Conservation (phyloP, 163 green algal genomes). For the Trebouxia gelatinosa region DNA sequence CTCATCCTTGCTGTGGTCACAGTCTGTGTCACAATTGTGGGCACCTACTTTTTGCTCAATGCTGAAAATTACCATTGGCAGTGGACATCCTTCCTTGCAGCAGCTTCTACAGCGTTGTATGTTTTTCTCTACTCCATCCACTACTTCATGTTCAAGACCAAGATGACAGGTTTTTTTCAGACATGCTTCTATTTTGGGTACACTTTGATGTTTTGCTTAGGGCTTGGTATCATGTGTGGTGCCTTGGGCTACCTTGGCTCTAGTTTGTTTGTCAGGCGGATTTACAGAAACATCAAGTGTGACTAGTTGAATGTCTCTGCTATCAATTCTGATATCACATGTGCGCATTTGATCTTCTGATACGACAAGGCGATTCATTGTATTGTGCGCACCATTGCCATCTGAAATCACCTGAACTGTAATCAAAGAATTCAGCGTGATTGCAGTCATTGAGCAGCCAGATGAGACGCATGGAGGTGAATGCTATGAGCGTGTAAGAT, state of each 20-base stretch:
- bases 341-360: neutral
- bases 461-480: too few relatives aligned
- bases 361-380: neutral
- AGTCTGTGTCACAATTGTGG: slow-evolving; percentile 91
- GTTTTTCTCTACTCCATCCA: slow-evolving; percentile 88
- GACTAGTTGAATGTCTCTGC: too few relatives aligned
- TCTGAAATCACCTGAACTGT: too few relatives aligned
- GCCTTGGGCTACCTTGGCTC: slow-evolving; percentile 89
- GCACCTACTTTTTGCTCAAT: slow-evolving; percentile 98
- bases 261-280: slow-evolving; percentile 82
- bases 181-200: slow-evolving; percentile 98
- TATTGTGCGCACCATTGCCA: too few relatives aligned
- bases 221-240: slow-evolving; percentile 83
- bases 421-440: too few relatives aligned
- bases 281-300: slow-evolving; percentile 88
- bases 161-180: slow-evolving; percentile 99
- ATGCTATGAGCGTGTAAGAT: too few relatives aligned
- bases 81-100: slow-evolving; percentile 92
- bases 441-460: too few relatives aligned
- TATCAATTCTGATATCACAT: neutral
- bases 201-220: slow-evolving; percentile 92
- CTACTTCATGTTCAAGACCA: slow-evolving; percentile 91
- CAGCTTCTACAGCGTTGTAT: slow-evolving; percentile 79
- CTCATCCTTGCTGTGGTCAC: slow-evolving; percentile 94
- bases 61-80: slow-evolving; percentile 98